Base-by-base conservation (phyloP, 1,284 basidiomycete species). In the Somion occarium region DNA sequence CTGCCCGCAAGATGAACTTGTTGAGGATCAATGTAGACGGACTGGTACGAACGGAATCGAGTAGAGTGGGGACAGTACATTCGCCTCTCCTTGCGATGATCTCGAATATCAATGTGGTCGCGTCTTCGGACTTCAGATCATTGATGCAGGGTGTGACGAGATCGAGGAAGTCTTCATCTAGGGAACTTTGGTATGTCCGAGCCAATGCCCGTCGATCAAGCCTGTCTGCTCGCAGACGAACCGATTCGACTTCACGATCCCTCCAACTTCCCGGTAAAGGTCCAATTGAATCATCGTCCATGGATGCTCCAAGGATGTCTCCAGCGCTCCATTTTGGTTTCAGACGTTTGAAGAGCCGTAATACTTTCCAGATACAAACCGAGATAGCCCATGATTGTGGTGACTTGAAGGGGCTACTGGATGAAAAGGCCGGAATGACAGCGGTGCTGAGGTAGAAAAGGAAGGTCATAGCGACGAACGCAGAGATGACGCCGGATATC, bases 361-460 rank as follows among this genome's bases (percentile, higher is more conserved):
- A 7, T 7, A 34, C 30, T 44, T 13, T 48, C 37, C 42, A 46
- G n/a, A 43, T 20, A n/a, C 44, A n/a, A 5, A 48, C 24, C 7
- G 53, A 38, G 43, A 56, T 42, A 20, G 50, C 25, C 61, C 62
- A 64, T 5, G 64, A 56, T 48, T 64, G 61, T 0, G 64, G 64
- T 3, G 63, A 63, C 38, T 61, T 66, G 54, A 58, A 66, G 1
- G 64, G 57, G 38, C 61, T 63, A n/a, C 46, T 34, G 3, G 49
- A 4, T 13, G 49, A 54, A 43, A 64, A 56, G 5, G 55, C 49
- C 1, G 64, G 63, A 4, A 61, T 34, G 5, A 64, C 41, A 2
- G 56, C 59, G 0, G 63, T 64, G 4, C 22, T 26, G 1, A 51
- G 41, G 38, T 61, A 59, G 53, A 59, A 58, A 7, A 59, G 23